Evolutionary conservation across 306 rosid genomes (phyloP).

Genomic region (Cicer pinnatifidum): DNA sequence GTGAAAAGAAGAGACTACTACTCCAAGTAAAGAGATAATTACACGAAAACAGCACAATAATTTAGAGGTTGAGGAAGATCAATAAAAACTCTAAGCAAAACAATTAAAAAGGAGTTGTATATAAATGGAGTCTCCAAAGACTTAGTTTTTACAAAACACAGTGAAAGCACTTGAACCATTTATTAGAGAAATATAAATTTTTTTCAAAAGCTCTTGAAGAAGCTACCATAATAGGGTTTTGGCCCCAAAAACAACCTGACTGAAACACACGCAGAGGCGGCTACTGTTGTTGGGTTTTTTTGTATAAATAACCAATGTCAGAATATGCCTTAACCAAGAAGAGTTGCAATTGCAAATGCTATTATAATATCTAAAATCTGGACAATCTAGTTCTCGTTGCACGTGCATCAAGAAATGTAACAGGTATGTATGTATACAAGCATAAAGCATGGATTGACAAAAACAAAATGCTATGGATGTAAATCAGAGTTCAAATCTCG

Average conservation of each 20-base stretch:
- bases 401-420: neutral
- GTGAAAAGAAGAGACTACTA: neutral
- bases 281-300: neutral
- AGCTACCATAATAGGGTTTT: neutral
- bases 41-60: neutral
- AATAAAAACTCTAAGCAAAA: neutral
- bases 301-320: neutral
- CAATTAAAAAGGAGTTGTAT: neutral
- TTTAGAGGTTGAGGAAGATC: neutral
- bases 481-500: neutral
- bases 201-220: neutral
- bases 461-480: neutral
- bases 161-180: neutral
- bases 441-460: neutral
- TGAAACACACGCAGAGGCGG: neutral
- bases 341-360: neutral
- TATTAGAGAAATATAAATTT: neutral
- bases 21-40: neutral
- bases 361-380: slow-evolving; percentile 6
- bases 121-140: slow-evolving; percentile 6
- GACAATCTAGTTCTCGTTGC: neutral
- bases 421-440: neutral
- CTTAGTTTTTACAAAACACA: slow-evolving; percentile 4
- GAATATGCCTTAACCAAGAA: neutral
- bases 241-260: neutral